These are phyloP conservation scores for Arctium minus DNA, from an alignment of 129 eudicot species.

Conservation along the genomic window DNA sequence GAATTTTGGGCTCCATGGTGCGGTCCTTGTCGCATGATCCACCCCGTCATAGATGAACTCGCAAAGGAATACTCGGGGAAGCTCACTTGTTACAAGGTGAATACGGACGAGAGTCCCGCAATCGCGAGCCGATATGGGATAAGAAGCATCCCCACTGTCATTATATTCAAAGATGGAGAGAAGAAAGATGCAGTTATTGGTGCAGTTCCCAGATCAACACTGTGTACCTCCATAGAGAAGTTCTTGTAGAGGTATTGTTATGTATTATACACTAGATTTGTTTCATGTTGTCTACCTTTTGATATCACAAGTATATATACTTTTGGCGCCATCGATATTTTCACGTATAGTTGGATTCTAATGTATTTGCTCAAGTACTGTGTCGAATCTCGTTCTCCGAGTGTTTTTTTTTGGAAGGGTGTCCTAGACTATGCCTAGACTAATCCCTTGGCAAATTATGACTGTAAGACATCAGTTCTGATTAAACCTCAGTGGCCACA, in stretches of 20 bases:
- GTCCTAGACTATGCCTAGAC: too few relatives aligned
- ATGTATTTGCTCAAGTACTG: constrained; percentile 11
- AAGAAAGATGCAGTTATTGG: constrained; percentile 94
- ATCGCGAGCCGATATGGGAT: constrained; percentile 79
- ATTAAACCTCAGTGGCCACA: too few relatives aligned
- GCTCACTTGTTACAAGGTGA: constrained; percentile 84
- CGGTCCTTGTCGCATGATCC: constrained; percentile 96
- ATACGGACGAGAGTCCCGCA: constrained; percentile 77
- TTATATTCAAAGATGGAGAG: constrained; percentile 85
- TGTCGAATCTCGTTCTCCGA: neutral
- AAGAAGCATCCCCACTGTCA: constrained; percentile 93
- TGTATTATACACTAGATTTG: constrained; percentile 18
- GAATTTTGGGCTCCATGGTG: constrained; percentile 99
- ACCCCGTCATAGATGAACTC: constrained; percentile 79
- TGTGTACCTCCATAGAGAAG: constrained; percentile 64
- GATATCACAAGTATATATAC: constrained; percentile 25
- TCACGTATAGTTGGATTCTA: constrained; percentile 44
- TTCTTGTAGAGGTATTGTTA: constrained; percentile 44
- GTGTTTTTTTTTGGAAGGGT: too few relatives aligned
- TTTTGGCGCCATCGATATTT: constrained; percentile 20
- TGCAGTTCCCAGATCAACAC: constrained; percentile 83
- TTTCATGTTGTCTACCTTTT: constrained; percentile 19
- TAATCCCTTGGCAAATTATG: too few relatives aligned
- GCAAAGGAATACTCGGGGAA: constrained; percentile 72
- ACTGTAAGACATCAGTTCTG: too few relatives aligned